Base-by-base conservation (phyloP, 1,139 yeast species). In the Magnusiomyces clavatus region DNA sequence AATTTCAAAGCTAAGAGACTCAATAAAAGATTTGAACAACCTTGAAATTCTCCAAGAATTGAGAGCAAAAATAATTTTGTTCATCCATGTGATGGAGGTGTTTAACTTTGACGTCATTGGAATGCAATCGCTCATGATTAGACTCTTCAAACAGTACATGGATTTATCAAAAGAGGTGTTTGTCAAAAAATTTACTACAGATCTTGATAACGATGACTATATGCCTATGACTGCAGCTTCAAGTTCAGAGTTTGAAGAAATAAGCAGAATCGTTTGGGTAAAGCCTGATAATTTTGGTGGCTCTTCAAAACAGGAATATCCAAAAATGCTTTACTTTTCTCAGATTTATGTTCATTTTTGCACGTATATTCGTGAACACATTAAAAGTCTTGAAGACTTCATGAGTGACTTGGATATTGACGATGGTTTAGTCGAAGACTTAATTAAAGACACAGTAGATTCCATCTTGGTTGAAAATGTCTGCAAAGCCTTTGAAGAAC, bases 271-370 rank as follows among this genome's bases (percentile, higher is more conserved):
- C 16, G 77, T 89, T 56, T 89, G 96, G 88, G 85, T 83, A 64
- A 77, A 78, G 54, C 74, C 55, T 34, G 49, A 53, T 29, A 51
- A 57, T 2, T 34, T 47, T 47, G 76, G 77, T 2, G 73, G 51
- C 74, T 24, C 31, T 5, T 77, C 35, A 60, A 66, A 46, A 57
- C 61, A 49, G 4, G 19, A 10, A 2, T 80, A 86, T 64, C 95
- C 96, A 0, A 75, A 82, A n/a, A 76, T 81, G 1, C 74, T 90
- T 53, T 97, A 98, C 3, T 92, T 90, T 64, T 87, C 96, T 54
- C 86, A 86, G 54, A 82, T 88, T 58, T 90, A 88, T 62, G 90
- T 94, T 16, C 83, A 86, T 68, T 82, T 88, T 42, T 90, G 97
- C 67, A 78, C 86, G 34, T 83, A 86, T 46, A 69, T 87, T 20